These are phyloP conservation scores for Kurtzmaniella fragi DNA, from an alignment of 805 yeast species.

Conservation along the genomic window DNA sequence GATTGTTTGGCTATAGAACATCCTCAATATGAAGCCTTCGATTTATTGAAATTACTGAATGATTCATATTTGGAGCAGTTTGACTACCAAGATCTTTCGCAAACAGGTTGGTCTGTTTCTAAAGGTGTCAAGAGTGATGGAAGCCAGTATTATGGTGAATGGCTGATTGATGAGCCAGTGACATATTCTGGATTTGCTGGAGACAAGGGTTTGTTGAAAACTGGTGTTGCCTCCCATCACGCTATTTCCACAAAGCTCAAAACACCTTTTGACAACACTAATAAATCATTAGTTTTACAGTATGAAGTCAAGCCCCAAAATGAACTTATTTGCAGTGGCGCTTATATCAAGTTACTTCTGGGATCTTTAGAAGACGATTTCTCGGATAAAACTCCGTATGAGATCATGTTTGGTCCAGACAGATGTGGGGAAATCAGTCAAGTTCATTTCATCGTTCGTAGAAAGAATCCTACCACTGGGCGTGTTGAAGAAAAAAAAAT, in stretches of 20 bases:
- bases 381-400: conserved; percentile 65
- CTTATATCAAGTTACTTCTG: conserved; percentile 70
- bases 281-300: conserved; percentile 72
- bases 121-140: conserved; percentile 47
- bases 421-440: conserved; percentile 77
- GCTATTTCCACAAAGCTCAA: conserved; percentile 69
- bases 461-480: conserved; percentile 51
- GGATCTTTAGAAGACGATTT: conserved; percentile 41
- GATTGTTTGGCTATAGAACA: conserved; percentile 11
- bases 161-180: conserved; percentile 57
- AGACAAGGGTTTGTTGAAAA: conserved; percentile 75
- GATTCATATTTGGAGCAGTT: conserved; percentile 68
- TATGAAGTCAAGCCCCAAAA: conserved; percentile 85
- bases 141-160: conserved; percentile 62
- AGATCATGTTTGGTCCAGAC: conserved; percentile 93
- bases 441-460: conserved; percentile 69
- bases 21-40: conserved; percentile 34
- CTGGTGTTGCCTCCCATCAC: conserved; percentile 72
- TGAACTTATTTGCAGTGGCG: conserved; percentile 82
- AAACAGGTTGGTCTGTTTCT: conserved; percentile 47
- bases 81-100: conserved; percentile 14
- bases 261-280: conserved; percentile 52
- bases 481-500: conserved; percentile 67
- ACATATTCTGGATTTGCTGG: conserved; percentile 54
- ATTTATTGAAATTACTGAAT: conserved; percentile 24